Percentiles rank a stretch among this genome's conserved stretches.
Evolutionary conservation across 805 yeast species (phyloP).

Genomic region (Ogataea methanolica): DNA sequence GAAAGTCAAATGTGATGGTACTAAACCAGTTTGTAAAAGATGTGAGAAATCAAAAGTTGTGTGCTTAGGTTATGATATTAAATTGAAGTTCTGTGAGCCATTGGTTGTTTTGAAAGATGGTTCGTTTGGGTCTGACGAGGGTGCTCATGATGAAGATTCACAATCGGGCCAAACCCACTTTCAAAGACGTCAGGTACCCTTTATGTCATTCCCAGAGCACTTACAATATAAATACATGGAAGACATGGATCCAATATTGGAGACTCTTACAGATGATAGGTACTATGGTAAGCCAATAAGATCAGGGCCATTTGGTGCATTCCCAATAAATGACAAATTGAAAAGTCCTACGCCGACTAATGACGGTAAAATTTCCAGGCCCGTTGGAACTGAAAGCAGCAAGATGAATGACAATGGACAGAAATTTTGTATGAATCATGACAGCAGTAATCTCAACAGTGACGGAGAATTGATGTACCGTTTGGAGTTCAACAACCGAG

Average conservation of each 20-base stretch:
- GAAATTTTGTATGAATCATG: too few relatives aligned
- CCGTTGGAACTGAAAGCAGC: too few relatives aligned
- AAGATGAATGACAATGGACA: too few relatives aligned
- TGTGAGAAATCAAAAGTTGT: slow-evolving; percentile 40
- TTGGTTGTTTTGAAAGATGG: slow-evolving; percentile 28
- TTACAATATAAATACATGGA: slow-evolving; percentile 34
- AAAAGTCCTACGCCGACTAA: neutral
- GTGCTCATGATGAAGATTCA: slow-evolving; percentile 4
- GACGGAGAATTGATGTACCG: too few relatives aligned
- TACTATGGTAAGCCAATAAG: slow-evolving; percentile 24
- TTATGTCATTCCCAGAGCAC: slow-evolving; percentile 35
- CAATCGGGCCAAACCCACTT: slow-evolving; percentile 14
- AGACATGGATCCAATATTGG: slow-evolving; percentile 36
- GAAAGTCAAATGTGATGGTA: slow-evolving; percentile 50
- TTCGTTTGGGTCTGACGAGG: slow-evolving; percentile 11
- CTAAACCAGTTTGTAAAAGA: slow-evolving; percentile 40
- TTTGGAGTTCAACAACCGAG: neutral
- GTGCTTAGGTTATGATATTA: slow-evolving; percentile 49
- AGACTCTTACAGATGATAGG: slow-evolving; percentile 14
- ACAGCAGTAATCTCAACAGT: too few relatives aligned
- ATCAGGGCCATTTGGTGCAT: slow-evolving; percentile 29
- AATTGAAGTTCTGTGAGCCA: slow-evolving; percentile 43
- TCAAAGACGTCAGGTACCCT: slow-evolving; percentile 42
- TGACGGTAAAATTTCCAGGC: too few relatives aligned
- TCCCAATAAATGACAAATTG: neutral